Conservation (phyloP, 192 early-diverging fungal genomes). For the Podila epigama region DNA sequence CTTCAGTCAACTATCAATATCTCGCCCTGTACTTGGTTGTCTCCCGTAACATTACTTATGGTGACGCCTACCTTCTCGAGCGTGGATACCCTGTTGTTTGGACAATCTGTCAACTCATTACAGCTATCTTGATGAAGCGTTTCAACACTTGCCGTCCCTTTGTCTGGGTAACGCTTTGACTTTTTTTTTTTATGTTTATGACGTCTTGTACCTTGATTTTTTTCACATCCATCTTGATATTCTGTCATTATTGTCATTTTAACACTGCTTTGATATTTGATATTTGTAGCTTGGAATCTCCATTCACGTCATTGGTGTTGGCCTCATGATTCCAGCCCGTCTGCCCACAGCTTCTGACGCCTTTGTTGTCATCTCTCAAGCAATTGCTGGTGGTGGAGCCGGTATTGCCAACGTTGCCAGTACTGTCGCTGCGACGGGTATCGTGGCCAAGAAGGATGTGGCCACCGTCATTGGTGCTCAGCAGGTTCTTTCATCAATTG, state of each 20-base stretch:
- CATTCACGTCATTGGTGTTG: slow-evolving; percentile 10
- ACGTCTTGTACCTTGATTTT: too few species aligned
- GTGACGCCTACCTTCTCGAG: not conserved
- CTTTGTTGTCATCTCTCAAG: slow-evolving; percentile 14
- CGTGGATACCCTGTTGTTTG: slow-evolving; percentile 12
- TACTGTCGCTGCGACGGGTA: slow-evolving; percentile 4
- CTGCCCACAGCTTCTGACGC: slow-evolving; percentile 1
- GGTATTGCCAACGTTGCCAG: slow-evolving; percentile 15
- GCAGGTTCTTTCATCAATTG: slow-evolving; percentile 10
- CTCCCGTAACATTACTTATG: not conserved
- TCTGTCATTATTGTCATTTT: not conserved
- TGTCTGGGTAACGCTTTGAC: slow-evolving; percentile 1
- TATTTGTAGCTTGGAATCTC: slow-evolving; percentile 4
- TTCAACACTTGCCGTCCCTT: slow-evolving; percentile 14
- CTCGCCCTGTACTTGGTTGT: slow-evolving; percentile 8
- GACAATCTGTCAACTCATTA: slow-evolving; percentile 9
- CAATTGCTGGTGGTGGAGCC: slow-evolving; percentile 3
- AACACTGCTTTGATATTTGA: not conserved
- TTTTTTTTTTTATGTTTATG: not conserved
- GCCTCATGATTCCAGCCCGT: slow-evolving; percentile 13
- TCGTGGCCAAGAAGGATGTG: slow-evolving; percentile 10
- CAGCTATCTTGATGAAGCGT: slow-evolving; percentile 12
- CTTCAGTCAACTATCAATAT: slow-evolving; percentile 8
- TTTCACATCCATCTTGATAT: too few species aligned
- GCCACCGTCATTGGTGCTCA: slow-evolving; percentile 9